Conservation (phyloP, 2,329 filamentous ascomycete species). For the Ascomycota sp. region DNA sequence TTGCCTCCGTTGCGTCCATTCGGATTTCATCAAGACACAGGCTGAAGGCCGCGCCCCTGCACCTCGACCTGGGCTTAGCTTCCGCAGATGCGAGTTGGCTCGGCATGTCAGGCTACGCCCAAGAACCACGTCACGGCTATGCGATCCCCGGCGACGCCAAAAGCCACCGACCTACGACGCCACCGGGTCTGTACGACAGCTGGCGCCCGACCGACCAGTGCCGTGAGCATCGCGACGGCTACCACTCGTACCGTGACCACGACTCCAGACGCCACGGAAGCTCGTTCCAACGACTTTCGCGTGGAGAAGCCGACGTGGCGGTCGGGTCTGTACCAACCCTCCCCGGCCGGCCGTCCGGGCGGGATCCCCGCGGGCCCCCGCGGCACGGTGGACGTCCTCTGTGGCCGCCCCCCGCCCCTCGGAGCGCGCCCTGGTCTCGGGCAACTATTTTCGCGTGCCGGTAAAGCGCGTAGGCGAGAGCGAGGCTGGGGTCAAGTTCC, state of each 20-base stretch:
- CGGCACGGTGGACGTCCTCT: constrained; percentile 9
- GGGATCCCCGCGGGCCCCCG: constrained; percentile 8
- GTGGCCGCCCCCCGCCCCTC: constrained; percentile 19
- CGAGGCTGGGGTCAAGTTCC: constrained; percentile 28
- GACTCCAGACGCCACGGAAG: not conserved
- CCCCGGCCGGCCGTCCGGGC: constrained; percentile 4
- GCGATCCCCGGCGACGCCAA: too few relatives aligned
- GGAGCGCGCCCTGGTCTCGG: constrained; percentile 28
- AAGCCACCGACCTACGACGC: constrained; percentile 2
- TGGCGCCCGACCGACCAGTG: constrained; percentile 10
- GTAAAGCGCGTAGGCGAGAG: constrained; percentile 26
- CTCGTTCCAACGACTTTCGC: constrained; percentile 21
- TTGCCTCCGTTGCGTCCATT: too few relatives aligned
- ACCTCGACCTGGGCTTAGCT: too few relatives aligned
- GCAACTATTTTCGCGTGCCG: constrained; percentile 18
- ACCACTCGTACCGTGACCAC: constrained; percentile 6
- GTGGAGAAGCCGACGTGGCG: constrained; percentile 30
- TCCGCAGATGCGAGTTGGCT: too few relatives aligned
- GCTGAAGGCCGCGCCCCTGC: too few relatives aligned
- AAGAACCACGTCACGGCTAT: too few relatives aligned
- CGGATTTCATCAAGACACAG: too few relatives aligned
- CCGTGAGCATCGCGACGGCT: constrained; percentile 3
- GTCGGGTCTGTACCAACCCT: constrained; percentile 5
- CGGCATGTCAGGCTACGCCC: too few relatives aligned
- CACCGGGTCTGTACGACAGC: constrained; percentile 5